Evolutionary conservation across 768 basidiomycete genomes (phyloP), one percentile per base, ranked within the genome.

Genomic region (Rhizopogon sp.): DNA sequence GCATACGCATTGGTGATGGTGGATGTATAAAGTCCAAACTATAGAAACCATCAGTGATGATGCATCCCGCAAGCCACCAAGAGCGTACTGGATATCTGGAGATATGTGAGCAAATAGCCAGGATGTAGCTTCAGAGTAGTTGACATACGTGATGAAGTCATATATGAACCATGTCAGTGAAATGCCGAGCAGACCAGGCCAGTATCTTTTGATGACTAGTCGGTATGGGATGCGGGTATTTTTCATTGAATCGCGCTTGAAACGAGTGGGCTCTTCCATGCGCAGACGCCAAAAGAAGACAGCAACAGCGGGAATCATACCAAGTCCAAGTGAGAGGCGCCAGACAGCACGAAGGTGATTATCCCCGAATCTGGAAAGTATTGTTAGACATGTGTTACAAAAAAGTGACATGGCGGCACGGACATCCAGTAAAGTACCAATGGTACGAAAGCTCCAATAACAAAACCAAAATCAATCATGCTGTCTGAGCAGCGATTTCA

Each of bases 361-460:
- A 41, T 80, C 63, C 33, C 90, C 89, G 57, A 88, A 93, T 62
- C 87, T 90, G 54, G 31, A 10, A 50, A 55, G 39, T 7, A 6
- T 14, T 16, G 0, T 43, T 58, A 20, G 55, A 41, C 41, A 53
- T 13, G 5, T 14, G 9, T 39, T 37, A 25, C 53, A 49, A 49
- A 41, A 16, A 28, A 37, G 20, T 7, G 3, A 44, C 50, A 52
- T 25, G 46, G 45, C 13, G 22, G 44, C 17, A 72, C 85, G 43
- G 58, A 90, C 85, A 95, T 95, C 93, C 91, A 93, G 64, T 83
- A 90, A 31, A 93, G 74, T 28, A 95, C 87, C 5, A 95, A 76
- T 13, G 92, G 91, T 3, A 90, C 86, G 58, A 94, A 93, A 10
- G 88, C 77, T 6, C 87, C 73, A 45, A 93, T 63, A 41, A 91